A percentile compares a stretch with the other conserved stretches of the same genome.
These are phyloP conservation scores for Paraconiothyrium sp. DNA, from an alignment of 2,329 filamentous ascomycete species.

Conservation along the genomic window DNA sequence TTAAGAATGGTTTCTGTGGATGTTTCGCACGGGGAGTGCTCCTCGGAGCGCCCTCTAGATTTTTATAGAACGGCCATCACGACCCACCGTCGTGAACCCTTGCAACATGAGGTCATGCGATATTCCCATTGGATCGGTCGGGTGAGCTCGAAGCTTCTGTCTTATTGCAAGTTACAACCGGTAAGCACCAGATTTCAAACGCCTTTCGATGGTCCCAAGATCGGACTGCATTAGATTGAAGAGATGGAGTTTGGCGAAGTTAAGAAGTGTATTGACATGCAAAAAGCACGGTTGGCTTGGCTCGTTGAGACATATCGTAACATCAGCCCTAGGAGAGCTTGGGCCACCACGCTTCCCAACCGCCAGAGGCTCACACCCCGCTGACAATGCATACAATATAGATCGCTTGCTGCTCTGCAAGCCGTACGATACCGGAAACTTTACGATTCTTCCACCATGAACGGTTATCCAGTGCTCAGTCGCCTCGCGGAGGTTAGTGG, in stretches of 20 bases:
- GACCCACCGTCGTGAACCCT: slow-evolving; percentile 7
- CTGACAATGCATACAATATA: not conserved
- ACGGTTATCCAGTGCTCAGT: not conserved
- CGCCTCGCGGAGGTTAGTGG: not conserved
- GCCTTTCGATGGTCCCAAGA: not conserved
- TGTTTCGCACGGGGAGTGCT: slow-evolving; percentile 15
- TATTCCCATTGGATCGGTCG: slow-evolving; percentile 2
- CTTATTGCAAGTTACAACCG: not conserved
- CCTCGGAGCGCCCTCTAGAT: not conserved
- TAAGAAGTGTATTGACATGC: not conserved
- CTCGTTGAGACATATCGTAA: too few species aligned
- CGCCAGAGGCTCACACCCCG: not conserved
- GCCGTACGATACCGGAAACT: too few species aligned
- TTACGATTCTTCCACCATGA: slow-evolving; percentile 10
- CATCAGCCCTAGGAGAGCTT: not conserved
- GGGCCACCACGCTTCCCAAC: not conserved
- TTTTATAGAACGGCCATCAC: not conserved
- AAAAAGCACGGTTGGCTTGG: not conserved
- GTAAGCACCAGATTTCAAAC: not conserved
- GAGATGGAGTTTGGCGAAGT: not conserved
- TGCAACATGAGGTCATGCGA: slow-evolving; percentile 9
- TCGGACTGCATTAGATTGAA: not conserved
- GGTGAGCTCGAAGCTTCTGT: not conserved
- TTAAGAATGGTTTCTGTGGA: slow-evolving; percentile 4
- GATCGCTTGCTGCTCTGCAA: not conserved